Conservation (phyloP, 2,329 filamentous ascomycete genomes). For the Xylaria digitata region DNA sequence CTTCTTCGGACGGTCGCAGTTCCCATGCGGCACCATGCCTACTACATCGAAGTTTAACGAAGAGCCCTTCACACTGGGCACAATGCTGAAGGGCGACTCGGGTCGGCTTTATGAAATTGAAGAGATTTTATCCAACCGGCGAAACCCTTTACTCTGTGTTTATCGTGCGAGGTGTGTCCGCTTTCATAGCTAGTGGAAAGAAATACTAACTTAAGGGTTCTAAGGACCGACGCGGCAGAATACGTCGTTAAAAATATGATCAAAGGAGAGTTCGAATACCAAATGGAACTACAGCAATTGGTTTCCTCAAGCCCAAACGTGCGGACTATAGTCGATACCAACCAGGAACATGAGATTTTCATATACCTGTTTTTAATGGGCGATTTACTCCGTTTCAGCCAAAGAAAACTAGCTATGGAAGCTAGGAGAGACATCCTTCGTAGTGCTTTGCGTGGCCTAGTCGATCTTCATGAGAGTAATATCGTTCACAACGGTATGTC, state of each 20-base stretch:
- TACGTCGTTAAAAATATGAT: constrained; percentile 48
- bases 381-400: constrained; percentile 10
- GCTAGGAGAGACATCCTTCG: background rate
- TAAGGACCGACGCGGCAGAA: constrained; percentile 29
- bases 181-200: background rate
- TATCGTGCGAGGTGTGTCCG: constrained; percentile 31
- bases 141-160: constrained; percentile 34
- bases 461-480: constrained; percentile 46
- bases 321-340: constrained; percentile 43
- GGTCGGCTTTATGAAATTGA: constrained; percentile 24
- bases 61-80: background rate
- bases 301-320: constrained; percentile 46
- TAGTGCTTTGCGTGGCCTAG: background rate
- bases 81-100: constrained; percentile 4
- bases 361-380: constrained; percentile 11
- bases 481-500: constrained; percentile 50
- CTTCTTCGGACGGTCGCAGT: background rate
- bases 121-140: constrained; percentile 31
- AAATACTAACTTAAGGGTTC: constrained; percentile 1
- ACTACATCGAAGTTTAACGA: background rate
- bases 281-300: constrained; percentile 44
- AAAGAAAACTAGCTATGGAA: background rate
- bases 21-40: constrained; percentile 5
- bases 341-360: constrained; percentile 24
- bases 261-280: constrained; percentile 49